phyloP scores from a whole-genome alignment of 306 rosid species.

The Phaseolus lunatus region DNA sequence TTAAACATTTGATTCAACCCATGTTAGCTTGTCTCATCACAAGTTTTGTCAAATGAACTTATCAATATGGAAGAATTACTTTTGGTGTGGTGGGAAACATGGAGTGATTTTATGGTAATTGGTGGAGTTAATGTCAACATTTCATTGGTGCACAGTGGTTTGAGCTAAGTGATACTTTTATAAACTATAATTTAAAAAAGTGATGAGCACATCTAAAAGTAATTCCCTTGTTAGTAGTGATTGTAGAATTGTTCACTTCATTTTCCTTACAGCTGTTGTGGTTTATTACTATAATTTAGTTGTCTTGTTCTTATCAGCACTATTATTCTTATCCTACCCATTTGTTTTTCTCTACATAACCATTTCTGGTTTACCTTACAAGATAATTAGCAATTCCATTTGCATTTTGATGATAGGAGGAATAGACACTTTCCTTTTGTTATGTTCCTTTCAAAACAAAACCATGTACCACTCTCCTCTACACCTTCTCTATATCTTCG shows the following conservation, averaged over 20 bases:
- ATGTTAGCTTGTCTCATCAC: conserved; percentile 38
- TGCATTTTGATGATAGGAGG: neutral
- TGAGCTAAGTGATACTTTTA: neutral
- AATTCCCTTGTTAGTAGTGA: neutral
- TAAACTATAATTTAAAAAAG: neutral
- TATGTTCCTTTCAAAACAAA: neutral
- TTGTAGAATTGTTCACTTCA: conserved; percentile 1
- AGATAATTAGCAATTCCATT: conserved; percentile 20
- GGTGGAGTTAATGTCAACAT: conserved; percentile 30
- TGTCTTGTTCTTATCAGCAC: neutral
- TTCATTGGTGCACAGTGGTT: conserved; percentile 39
- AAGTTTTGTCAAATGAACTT: conserved; percentile 14
- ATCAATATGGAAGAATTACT: neutral
- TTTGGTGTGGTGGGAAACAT: conserved; percentile 28
- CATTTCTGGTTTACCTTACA: neutral
- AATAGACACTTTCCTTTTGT: neutral
- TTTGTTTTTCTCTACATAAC: neutral
- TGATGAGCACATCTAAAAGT: neutral
- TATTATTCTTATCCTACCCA: neutral
- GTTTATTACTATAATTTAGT: neutral
- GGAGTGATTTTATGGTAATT: conserved; percentile 33
- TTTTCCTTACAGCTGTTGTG: neutral
- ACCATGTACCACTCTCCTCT: neutral
- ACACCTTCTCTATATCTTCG: neutral
- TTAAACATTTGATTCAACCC: conserved; percentile 45